A percentile compares a stretch with the other conserved stretches of the same genome.
Conservation (phyloP, 176 grass and related monocot species). For the Carex pumila region DNA sequence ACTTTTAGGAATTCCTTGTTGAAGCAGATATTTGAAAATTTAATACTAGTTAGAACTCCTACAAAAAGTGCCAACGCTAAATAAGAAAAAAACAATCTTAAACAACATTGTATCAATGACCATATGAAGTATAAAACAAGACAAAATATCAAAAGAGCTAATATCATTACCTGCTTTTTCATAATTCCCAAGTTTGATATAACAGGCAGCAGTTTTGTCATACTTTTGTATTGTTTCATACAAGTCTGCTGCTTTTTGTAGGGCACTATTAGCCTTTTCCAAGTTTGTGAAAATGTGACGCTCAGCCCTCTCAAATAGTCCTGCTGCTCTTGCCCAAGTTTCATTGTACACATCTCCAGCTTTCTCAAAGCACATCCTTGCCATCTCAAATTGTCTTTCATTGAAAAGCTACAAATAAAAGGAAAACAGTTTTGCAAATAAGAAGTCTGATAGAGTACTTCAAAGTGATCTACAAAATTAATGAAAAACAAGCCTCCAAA, state of each 20-base stretch:
- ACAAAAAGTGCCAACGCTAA: neutral
- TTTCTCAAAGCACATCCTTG: conserved; percentile 80
- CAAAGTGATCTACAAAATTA: neutral
- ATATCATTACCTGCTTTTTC: conserved; percentile 50
- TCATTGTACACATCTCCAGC: conserved; percentile 58
- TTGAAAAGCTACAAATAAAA: conserved; percentile 55
- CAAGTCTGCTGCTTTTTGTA: conserved; percentile 64
- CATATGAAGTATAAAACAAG: neutral
- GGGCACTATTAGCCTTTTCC: conserved; percentile 30
- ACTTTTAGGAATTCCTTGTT: neutral
- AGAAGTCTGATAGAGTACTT: neutral
- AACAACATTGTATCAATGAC: neutral
- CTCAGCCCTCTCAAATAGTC: conserved; percentile 56
- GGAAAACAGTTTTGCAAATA: neutral
- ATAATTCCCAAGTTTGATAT: conserved; percentile 62
- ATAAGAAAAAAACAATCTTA: neutral
- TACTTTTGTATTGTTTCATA: conserved; percentile 62
- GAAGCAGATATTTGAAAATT: neutral
- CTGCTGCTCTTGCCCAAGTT: conserved; percentile 75
- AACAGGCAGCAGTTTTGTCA: conserved; percentile 67
- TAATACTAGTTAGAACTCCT: neutral
- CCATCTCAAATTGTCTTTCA: conserved; percentile 77
- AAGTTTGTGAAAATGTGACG: conserved; percentile 36
- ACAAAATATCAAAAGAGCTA: neutral
- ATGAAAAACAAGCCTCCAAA: neutral